phyloP scores from a whole-genome alignment of 306 rosid species.

The Macrotyloma uniflorum region DNA sequence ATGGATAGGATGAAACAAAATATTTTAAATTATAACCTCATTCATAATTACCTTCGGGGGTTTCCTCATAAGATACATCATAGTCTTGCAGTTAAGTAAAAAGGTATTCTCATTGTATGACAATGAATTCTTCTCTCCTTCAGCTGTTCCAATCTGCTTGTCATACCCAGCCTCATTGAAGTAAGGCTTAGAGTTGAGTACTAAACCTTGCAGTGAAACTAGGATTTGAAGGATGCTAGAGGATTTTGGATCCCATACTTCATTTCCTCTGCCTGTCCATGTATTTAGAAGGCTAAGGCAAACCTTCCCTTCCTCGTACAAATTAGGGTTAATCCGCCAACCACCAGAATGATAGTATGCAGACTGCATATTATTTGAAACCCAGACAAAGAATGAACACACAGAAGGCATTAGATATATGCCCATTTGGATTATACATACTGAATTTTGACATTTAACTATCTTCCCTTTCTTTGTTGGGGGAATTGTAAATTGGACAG shows the following conservation, averaged over 20 bases:
- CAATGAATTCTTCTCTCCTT: constrained; percentile 96
- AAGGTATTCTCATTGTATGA: constrained; percentile 96
- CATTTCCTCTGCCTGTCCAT: constrained; percentile 99
- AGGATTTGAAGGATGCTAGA: constrained; percentile 99
- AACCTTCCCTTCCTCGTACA: constrained; percentile 98
- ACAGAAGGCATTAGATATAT: constrained; percentile 29
- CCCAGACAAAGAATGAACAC: constrained; percentile 38
- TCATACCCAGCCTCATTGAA: constrained; percentile 99
- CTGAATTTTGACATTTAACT: neutral
- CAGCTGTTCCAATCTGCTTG: constrained; percentile 95
- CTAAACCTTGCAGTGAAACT: constrained; percentile 97
- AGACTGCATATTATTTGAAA: constrained; percentile 67
- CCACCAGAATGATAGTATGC: constrained; percentile 99
- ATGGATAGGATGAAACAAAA: neutral
- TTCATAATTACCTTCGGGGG: constrained; percentile 82
- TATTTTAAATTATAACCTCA: neutral
- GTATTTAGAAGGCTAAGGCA: constrained; percentile 99
- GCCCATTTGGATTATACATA: constrained; percentile 22
- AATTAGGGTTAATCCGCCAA: constrained; percentile 96
- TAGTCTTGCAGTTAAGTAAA: constrained; percentile 90
- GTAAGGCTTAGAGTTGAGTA: constrained; percentile 93
- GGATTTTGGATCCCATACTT: constrained; percentile 98
- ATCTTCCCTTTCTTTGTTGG: constrained; percentile 2
- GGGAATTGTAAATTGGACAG: neutral
- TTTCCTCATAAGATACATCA: constrained; percentile 91